Evolutionary conservation across 495 filamentous ascomycete species (phyloP), one percentile per base, ranked within the genome.

Genomic region (Penicillium ochrochloron): DNA sequence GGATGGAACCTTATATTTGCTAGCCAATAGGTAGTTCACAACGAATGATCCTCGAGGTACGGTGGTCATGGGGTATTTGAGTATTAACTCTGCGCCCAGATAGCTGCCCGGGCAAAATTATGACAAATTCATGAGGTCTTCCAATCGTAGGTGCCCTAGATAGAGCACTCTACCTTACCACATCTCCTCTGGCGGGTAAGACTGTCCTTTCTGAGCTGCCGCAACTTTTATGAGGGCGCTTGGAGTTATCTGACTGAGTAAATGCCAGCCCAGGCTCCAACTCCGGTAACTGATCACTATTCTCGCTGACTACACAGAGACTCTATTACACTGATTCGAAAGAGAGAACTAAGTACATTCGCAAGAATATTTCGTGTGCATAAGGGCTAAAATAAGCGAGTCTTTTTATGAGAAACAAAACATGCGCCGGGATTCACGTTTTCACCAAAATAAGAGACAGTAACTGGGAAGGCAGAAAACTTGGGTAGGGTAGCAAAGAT

Each of bases 171-270:
- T 33, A 33, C 8, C 31, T 33, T 33, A 33, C 31, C 31, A 33
- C 31, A 33, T 33, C 7, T 41, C 34, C 54, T 27, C 34, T 44
- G 48, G 14, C 59, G 35, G 48, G 48, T 53, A 34, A 33, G 59
- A 34, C 34, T 54, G 54, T 41, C 48, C 48, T 54, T 29, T 54
- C 48, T 54, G 34, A 15, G 59, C 50, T 54, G 59, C 59, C 35
- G 27, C 50, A 10, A 34, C 46, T 64, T 69, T 63, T 63, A 53
- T 52, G 60, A 63, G 61, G 59, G 53, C 42, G 54, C 59, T 59
- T 54, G 62, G 62, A 65, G 62, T 65, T 58, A 68, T 53, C 5
- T n/a, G 6, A 42, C 15, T 42, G 12, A 17, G 39, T 5, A 42
- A 7, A 4, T 42, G 3, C 17, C 15, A 17, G 15, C 1, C 17